A percentile compares a stretch with the other conserved stretches of the same genome.
Evolutionary conservation across 2,329 filamentous ascomycete genomes (phyloP).

Genomic region (Aspergillus awamori): DNA sequence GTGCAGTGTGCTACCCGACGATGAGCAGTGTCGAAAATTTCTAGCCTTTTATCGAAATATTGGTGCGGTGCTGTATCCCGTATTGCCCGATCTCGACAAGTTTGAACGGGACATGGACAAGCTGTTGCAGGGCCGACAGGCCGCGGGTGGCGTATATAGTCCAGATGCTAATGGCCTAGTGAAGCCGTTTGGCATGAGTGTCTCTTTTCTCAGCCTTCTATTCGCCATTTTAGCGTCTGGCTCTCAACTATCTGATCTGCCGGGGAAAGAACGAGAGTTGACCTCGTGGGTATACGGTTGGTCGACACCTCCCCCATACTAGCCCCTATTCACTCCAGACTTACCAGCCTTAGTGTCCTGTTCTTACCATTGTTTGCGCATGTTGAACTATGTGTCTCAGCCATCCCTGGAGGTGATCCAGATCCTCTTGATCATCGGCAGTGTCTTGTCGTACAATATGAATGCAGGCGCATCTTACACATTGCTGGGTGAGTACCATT

Average conservation of each 20-base stretch:
- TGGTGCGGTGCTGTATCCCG: constrained; percentile 60
- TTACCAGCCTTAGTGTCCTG: constrained; percentile 56
- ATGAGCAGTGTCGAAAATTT: constrained; percentile 54
- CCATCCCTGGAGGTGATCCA: constrained; percentile 64
- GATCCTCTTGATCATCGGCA: constrained; percentile 63
- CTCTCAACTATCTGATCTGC: constrained; percentile 60
- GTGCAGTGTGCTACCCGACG: constrained; percentile 58
- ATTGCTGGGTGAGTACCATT: constrained; percentile 51
- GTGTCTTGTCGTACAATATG: constrained; percentile 65
- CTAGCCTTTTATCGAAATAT: constrained; percentile 59
- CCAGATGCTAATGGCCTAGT: constrained; percentile 52
- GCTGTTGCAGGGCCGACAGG: constrained; percentile 55
- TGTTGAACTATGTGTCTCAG: constrained; percentile 66
- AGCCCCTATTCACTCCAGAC: constrained; percentile 8
- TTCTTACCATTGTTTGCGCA: constrained; percentile 65
- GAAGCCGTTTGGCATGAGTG: constrained; percentile 59
- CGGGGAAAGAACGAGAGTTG: constrained; percentile 61
- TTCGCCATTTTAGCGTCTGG: constrained; percentile 65
- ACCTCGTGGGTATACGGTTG: constrained; percentile 65
- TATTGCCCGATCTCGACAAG: constrained; percentile 54
- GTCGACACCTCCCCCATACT: constrained; percentile 23
- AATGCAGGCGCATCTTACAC: constrained; percentile 67
- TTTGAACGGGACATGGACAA: constrained; percentile 55
- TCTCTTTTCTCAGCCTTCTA: constrained; percentile 62
- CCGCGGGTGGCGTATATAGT: constrained; percentile 45